phyloP scores from a whole-genome alignment of 2,329 filamentous ascomycete species.

The Leptographium flavum region DNA sequence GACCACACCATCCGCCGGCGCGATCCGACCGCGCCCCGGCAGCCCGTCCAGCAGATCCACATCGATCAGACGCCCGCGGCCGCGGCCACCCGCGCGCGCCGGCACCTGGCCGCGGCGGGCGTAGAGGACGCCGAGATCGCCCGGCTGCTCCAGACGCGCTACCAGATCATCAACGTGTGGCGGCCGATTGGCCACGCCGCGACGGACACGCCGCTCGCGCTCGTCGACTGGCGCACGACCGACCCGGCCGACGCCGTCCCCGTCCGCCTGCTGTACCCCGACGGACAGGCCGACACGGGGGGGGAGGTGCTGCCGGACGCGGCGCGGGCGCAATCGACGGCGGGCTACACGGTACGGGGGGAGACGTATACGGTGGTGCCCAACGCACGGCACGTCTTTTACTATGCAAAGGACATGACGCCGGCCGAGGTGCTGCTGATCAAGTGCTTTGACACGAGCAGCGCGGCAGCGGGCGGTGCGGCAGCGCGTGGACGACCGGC shows the following conservation, averaged over 20 bases:
- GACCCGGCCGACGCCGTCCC: conserved; percentile 41
- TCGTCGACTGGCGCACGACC: conserved; percentile 50
- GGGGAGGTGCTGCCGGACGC: conserved; percentile 40
- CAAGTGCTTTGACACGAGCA: conserved; percentile 39
- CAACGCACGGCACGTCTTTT: conserved; percentile 45
- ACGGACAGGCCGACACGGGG: conserved; percentile 37
- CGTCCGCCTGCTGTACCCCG: conserved; percentile 49
- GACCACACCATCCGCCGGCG: conserved; percentile 55
- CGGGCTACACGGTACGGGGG: conserved; percentile 22
- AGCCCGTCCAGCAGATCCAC: conserved; percentile 56
- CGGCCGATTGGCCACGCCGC: conserved; percentile 49
- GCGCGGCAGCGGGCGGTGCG: conserved; percentile 21
- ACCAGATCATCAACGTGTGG: conserved; percentile 60
- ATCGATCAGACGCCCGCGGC: conserved; percentile 57
- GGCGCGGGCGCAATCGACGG: conserved; percentile 20
- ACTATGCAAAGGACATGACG: conserved; percentile 55
- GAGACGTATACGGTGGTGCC: conserved; percentile 48
- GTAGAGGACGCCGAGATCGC: conserved; percentile 35
- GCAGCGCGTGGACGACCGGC: conserved; percentile 22
- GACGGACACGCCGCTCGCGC: conserved; percentile 47
- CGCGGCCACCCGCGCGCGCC: conserved; percentile 43
- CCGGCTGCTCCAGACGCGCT: conserved; percentile 39
- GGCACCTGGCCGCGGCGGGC: conserved; percentile 32
- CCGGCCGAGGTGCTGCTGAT: conserved; percentile 32
- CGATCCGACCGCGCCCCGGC: conserved; percentile 37